Evolutionary conservation across 306 rosid species (phyloP).

Genomic region (Abrus precatorius): DNA sequence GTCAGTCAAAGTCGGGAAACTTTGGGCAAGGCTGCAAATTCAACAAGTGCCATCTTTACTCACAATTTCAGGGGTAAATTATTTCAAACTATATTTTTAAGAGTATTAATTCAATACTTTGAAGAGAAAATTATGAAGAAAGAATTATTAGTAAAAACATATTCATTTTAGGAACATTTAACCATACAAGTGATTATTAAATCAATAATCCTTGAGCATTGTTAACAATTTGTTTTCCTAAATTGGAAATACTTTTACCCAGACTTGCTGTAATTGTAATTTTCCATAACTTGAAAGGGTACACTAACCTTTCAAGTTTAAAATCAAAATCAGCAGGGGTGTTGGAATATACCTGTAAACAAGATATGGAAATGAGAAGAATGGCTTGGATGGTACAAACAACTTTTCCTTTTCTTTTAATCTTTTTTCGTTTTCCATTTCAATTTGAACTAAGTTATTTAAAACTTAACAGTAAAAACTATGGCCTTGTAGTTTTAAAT

Average conservation of each 20-base stretch:
- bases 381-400: slow-evolving; percentile 18
- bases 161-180: slow-evolving; percentile 20
- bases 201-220: slow-evolving; percentile 5
- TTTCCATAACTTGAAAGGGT: slow-evolving; percentile 32
- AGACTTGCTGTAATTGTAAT: not conserved
- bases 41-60: slow-evolving; percentile 41
- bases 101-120: slow-evolving; percentile 26
- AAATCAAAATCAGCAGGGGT: slow-evolving; percentile 98
- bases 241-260: slow-evolving; percentile 4
- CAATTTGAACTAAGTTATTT: slow-evolving; percentile 22
- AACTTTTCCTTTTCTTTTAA: not conserved
- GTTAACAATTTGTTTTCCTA: slow-evolving; percentile 12
- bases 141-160: slow-evolving; percentile 17
- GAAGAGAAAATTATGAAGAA: slow-evolving; percentile 1
- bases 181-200: slow-evolving; percentile 10
- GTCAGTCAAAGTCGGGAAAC: slow-evolving; percentile 73
- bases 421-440: slow-evolving; percentile 21
- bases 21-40: slow-evolving; percentile 86
- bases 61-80: slow-evolving; percentile 26
- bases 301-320: slow-evolving; percentile 81
- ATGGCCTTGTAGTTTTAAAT: not conserved
- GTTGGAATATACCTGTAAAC: slow-evolving; percentile 84
- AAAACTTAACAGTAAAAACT: slow-evolving; percentile 7
- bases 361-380: slow-evolving; percentile 38
- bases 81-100: not conserved